These are phyloP conservation scores for Zasmidium cellare DNA, from an alignment of 2,329 filamentous ascomycete species.

Conservation along the genomic window DNA sequence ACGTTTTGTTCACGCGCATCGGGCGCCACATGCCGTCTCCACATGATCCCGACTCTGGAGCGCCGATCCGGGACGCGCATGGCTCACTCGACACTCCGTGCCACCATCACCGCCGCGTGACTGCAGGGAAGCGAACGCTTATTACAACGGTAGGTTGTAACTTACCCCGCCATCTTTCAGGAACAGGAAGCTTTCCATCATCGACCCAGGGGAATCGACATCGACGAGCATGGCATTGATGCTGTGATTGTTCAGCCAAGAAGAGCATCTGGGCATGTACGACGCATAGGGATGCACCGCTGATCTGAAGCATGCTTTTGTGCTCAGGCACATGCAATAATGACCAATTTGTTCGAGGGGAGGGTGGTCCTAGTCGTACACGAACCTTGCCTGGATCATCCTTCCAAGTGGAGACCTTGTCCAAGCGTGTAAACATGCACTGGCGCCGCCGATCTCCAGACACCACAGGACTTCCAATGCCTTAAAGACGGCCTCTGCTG, in stretches of 20 bases:
- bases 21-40: neutral
- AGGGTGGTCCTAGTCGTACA: neutral
- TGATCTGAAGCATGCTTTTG: neutral
- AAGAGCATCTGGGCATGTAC: neutral
- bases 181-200: neutral
- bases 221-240: no score
- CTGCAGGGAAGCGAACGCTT: neutral
- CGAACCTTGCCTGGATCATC: neutral
- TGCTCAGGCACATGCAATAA: neutral
- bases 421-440: neutral
- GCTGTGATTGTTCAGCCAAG: neutral
- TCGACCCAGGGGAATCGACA: neutral
- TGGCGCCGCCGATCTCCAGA: neutral
- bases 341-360: neutral
- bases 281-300: neutral
- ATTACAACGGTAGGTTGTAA: neutral
- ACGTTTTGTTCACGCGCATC: neutral
- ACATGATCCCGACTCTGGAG: neutral
- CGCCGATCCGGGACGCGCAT: neutral
- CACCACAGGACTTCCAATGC: neutral
- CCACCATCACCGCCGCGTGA: neutral
- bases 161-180: constrained; percentile 4
- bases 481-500: neutral
- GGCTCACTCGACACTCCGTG: neutral
- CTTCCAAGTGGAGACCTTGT: constrained; percentile 2